These are phyloP conservation scores for Brassica balearica DNA, from an alignment of 441 rosid genomes.

Conservation along the genomic window DNA sequence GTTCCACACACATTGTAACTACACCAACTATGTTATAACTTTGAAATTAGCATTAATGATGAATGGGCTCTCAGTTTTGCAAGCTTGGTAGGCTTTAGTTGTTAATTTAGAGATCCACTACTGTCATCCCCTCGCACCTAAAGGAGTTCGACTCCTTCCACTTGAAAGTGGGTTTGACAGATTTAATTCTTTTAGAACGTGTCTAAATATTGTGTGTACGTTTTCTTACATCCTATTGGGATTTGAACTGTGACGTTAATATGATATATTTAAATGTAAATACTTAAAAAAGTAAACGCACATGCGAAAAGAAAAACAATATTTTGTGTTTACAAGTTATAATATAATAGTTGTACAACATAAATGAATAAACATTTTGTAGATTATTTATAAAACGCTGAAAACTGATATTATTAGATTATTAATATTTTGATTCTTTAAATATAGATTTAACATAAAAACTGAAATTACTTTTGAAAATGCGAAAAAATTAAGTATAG, in stretches of 20 bases:
- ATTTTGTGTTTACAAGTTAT: not conserved
- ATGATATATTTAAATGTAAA: not conserved
- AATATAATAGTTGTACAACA: too few relatives aligned
- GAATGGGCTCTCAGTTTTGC: not conserved
- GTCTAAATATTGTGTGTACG: not conserved
- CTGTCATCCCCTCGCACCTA: not conserved
- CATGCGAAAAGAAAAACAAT: not conserved
- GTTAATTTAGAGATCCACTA: not conserved
- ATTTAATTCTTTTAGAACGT: not conserved
- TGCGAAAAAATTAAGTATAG: too few relatives aligned
- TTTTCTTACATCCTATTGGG: not conserved
- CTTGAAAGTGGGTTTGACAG: not conserved
- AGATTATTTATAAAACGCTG: too few relatives aligned
- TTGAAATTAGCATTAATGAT: too few relatives aligned
- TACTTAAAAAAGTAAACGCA: not conserved
- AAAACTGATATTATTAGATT: too few relatives aligned
- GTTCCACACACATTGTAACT: too few relatives aligned
- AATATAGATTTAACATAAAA: too few relatives aligned
- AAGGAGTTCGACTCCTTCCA: not conserved
- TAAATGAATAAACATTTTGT: too few relatives aligned
- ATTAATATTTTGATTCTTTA: too few relatives aligned
- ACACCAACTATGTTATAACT: too few relatives aligned
- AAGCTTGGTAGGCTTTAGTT: not conserved
- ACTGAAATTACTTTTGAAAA: too few relatives aligned
- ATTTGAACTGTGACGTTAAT: not conserved